phyloP scores from a whole-genome alignment of 2,329 filamentous ascomycete genomes.

The Claviceps cyperi region DNA sequence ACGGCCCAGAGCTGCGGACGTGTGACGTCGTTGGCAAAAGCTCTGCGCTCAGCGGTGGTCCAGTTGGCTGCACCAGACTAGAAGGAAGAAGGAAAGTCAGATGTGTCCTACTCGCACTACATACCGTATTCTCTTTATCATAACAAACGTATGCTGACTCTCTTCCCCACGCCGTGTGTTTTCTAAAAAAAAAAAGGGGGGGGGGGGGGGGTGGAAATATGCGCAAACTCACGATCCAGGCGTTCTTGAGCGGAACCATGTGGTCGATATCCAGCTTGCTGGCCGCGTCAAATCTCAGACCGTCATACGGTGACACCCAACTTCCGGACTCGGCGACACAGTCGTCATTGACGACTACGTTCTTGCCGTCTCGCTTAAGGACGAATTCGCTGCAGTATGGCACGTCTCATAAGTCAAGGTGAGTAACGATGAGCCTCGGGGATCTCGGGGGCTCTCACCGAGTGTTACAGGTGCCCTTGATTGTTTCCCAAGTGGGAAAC shows the following conservation, averaged over 20 bases:
- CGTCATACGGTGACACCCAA: conserved; percentile 64
- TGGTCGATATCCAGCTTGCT: conserved; percentile 72
- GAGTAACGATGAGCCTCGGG: background rate
- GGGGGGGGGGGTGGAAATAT: background rate
- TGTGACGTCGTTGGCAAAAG: conserved; percentile 64
- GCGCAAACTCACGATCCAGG: conserved; percentile 49
- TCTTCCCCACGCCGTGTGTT: background rate
- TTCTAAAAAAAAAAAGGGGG: background rate
- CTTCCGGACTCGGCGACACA: conserved; percentile 52
- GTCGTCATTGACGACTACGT: conserved; percentile 40
- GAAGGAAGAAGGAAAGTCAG: background rate
- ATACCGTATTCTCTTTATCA: too few relatives aligned
- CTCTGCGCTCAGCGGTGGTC: conserved; percentile 51
- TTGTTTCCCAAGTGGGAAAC: conserved; percentile 59
- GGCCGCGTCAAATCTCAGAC: conserved; percentile 51
- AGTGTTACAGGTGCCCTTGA: conserved; percentile 54
- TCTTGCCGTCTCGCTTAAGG: conserved; percentile 56
- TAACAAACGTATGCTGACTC: background rate
- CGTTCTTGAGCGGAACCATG: conserved; percentile 66
- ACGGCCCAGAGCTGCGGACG: conserved; percentile 69
- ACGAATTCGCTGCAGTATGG: conserved; percentile 42
- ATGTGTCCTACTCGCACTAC: background rate
- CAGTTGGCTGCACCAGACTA: conserved; percentile 57
- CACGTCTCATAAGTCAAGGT: background rate
- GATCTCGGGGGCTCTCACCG: conserved; percentile 20